Conservation (phyloP, 2,329 filamentous ascomycete genomes). For the Aspergillus persii region DNA sequence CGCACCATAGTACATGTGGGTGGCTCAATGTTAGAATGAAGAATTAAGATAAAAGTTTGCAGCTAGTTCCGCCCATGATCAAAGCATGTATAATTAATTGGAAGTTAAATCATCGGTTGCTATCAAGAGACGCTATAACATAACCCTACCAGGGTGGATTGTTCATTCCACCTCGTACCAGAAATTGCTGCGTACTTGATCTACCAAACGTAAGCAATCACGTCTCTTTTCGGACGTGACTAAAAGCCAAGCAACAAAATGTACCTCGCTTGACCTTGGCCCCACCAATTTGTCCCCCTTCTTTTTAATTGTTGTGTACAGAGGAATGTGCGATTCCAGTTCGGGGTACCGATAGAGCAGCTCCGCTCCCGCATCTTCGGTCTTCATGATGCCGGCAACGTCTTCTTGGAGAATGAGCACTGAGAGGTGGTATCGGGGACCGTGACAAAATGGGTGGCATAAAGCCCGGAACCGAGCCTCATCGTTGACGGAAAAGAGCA, state of each 20-base stretch:
- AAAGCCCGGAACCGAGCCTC: background rate
- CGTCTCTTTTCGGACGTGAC: background rate
- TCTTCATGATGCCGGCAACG: conserved; percentile 1
- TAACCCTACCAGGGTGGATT: too few species aligned
- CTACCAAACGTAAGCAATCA: conserved; percentile 1
- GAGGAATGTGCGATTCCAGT: background rate
- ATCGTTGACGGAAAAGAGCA: background rate
- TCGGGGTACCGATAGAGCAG: conserved; percentile 1
- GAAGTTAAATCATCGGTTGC: too few species aligned
- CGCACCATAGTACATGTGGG: too few species aligned
- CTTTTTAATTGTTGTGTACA: conserved; percentile 2
- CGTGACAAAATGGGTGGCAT: background rate
- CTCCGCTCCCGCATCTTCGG: background rate
- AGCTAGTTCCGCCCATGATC: too few species aligned
- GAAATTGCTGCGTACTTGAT: conserved; percentile 2
- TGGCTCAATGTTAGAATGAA: too few species aligned
- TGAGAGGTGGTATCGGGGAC: background rate
- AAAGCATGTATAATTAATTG: too few species aligned
- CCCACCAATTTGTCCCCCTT: conserved; percentile 3
- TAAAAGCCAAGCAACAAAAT: conserved; percentile 3
- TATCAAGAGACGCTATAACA: too few species aligned
- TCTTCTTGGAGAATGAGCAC: conserved; percentile 1
- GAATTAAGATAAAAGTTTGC: too few species aligned
- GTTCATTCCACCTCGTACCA: conserved; percentile 3
- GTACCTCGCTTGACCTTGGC: background rate